These are phyloP conservation scores for Mycena albidolilacea DNA, from an alignment of 768 basidiomycete genomes.

Conservation along the genomic window DNA sequence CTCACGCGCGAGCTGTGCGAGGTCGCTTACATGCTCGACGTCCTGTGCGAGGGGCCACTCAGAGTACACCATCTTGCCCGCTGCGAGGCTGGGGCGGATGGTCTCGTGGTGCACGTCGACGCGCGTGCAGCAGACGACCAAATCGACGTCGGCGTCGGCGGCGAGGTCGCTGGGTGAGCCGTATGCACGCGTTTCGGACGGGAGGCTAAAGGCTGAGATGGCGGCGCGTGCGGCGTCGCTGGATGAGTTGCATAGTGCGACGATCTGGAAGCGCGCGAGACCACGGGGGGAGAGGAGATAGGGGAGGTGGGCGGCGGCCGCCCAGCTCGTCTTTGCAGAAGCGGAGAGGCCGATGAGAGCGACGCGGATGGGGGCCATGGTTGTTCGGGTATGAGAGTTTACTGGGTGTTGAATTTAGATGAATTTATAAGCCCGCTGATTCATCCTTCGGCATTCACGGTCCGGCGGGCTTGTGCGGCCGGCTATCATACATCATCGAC, in stretches of 20 bases:
- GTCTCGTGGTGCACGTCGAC: constrained; percentile 29
- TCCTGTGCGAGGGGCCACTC: constrained; percentile 46
- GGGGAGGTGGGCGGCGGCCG: constrained; percentile 25
- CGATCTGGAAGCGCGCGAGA: constrained; percentile 20
- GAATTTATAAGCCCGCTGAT: too few relatives aligned
- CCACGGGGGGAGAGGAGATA: constrained; percentile 33
- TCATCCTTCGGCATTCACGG: too few relatives aligned
- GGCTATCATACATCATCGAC: too few relatives aligned
- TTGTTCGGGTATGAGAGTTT: too few relatives aligned
- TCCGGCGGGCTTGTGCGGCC: too few relatives aligned
- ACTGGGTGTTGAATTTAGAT: too few relatives aligned
- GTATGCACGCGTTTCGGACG: not conserved
- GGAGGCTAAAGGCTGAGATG: constrained; percentile 3
- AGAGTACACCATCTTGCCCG: constrained; percentile 39
- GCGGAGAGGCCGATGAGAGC: constrained; percentile 37
- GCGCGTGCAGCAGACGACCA: constrained; percentile 30
- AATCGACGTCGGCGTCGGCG: constrained; percentile 24
- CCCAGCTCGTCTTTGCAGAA: constrained; percentile 26
- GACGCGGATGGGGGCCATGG: constrained; percentile 22
- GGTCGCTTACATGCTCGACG: constrained; percentile 31
- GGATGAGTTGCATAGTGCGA: constrained; percentile 32
- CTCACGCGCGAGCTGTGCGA: constrained; percentile 36
- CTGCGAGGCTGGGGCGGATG: constrained; percentile 10
- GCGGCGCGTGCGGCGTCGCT: constrained; percentile 10
- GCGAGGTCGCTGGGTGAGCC: constrained; percentile 27